Evolutionary conservation across 495 filamentous ascomycete genomes (phyloP).

Genomic region (Penicillium macrosclerotiorum): DNA sequence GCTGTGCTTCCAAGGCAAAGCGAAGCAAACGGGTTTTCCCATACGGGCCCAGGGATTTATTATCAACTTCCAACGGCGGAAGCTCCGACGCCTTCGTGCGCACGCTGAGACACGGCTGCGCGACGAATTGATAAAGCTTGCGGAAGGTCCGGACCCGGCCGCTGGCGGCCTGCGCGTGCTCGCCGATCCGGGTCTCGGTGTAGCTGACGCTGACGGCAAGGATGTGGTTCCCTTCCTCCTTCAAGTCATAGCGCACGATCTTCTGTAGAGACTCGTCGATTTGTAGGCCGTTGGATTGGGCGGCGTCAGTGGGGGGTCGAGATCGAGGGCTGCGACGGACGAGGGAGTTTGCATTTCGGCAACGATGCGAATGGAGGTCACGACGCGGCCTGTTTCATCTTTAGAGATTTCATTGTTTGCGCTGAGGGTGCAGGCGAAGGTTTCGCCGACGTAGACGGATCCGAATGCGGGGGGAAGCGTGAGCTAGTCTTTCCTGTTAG

Average conservation of each 20-base stretch:
- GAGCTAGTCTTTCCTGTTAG: slow-evolving; percentile 46
- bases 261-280: slow-evolving; percentile 74
- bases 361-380: slow-evolving; percentile 74
- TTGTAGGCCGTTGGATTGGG: slow-evolving; percentile 48
- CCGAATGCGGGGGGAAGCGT: slow-evolving; percentile 93
- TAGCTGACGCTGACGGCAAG: slow-evolving; percentile 94
- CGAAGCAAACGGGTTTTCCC: slow-evolving; percentile 43
- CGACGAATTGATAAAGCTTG: slow-evolving; percentile 96
- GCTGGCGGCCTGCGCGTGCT: slow-evolving; percentile 58
- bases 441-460: slow-evolving; percentile 92
- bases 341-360: slow-evolving; percentile 95
- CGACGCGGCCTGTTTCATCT: slow-evolving; percentile 45
- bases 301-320: slow-evolving; percentile 42
- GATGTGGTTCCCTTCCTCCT: slow-evolving; percentile 91
- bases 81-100: slow-evolving; percentile 79
- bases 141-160: slow-evolving; percentile 82
- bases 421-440: slow-evolving; percentile 89
- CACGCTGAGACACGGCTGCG: slow-evolving; percentile 83
- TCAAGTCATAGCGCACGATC: slow-evolving; percentile 81
- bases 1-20: slow-evolving; percentile 82
- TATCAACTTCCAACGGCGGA: slow-evolving; percentile 40
- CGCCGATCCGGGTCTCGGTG: slow-evolving; percentile 56
- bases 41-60: slow-evolving; percentile 45
- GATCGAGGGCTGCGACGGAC: slow-evolving; percentile 55
- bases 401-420: slow-evolving; percentile 78